A percentile compares a stretch with the other conserved stretches of the same genome.
phyloP scores from a whole-genome alignment of 2,329 filamentous ascomycete species.

The Cladosporium halotolerans region DNA sequence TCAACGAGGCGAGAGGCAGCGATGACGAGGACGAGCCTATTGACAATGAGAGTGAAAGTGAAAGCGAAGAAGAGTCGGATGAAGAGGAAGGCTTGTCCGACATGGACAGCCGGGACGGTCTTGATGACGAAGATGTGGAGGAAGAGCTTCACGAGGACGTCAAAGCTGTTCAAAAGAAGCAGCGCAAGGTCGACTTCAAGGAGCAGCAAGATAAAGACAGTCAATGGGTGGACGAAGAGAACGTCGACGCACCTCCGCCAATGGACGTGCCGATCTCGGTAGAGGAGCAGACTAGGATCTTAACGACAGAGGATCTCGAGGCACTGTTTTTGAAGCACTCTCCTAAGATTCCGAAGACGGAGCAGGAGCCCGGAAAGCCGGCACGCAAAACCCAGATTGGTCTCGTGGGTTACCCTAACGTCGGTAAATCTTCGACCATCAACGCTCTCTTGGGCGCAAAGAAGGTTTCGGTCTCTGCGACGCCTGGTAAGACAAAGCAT shows the following conservation, averaged over 20 bases:
- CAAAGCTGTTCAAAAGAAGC: conserved; percentile 37
- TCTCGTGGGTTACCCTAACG: conserved; percentile 95
- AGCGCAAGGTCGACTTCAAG: conserved; percentile 38
- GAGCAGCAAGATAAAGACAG: conserved; percentile 36
- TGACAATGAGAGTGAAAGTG: conserved; percentile 15
- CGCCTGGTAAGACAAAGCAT: conserved; percentile 97
- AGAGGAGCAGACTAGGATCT: conserved; percentile 58
- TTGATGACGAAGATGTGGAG: conserved; percentile 30
- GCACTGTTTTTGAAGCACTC: conserved; percentile 75
- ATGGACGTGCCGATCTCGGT: conserved; percentile 33
- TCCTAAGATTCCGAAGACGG: conserved; percentile 42
- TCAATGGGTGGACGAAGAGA: conserved; percentile 37
- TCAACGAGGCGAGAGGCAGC: conserved; percentile 65
- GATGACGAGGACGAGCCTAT: conserved; percentile 42
- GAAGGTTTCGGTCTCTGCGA: conserved; percentile 96
- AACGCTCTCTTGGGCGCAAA: conserved; percentile 97
- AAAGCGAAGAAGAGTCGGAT: conserved; percentile 27
- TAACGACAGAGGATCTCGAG: conserved; percentile 90
- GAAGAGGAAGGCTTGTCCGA: conserved; percentile 20
- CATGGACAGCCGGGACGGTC: conserved; percentile 37
- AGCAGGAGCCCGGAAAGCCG: conserved; percentile 38
- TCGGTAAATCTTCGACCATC: conserved; percentile 98
- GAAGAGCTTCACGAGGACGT: conserved; percentile 44
- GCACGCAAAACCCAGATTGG: conserved; percentile 77
- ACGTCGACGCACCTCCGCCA: conserved; percentile 26